Evolutionary conservation across 2,329 filamentous ascomycete genomes (phyloP).

Genomic region (Colletotrichum orchidophilum): DNA sequence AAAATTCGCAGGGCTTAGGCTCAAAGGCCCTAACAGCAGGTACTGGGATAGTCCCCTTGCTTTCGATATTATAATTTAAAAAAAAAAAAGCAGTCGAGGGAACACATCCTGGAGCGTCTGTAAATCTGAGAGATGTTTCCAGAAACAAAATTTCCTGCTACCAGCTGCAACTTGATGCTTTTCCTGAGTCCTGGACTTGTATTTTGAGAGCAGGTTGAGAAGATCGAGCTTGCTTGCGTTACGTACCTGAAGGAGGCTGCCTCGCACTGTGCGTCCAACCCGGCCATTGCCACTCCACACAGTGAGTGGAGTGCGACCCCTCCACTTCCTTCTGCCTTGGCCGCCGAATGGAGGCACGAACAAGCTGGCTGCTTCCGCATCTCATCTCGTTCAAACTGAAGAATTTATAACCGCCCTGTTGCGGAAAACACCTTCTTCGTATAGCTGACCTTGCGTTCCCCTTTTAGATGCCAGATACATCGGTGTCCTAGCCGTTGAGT

Average conservation of each 20-base stretch:
- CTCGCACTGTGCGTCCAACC: background rate
- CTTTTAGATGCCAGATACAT: background rate
- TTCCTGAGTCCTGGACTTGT: background rate
- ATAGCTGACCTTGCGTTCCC: background rate
- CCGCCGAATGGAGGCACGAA: background rate
- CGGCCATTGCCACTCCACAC: background rate
- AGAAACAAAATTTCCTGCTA: too few relatives aligned
- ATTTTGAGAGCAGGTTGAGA: background rate
- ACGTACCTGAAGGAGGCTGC: background rate
- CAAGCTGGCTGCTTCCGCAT: background rate
- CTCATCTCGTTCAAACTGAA: background rate
- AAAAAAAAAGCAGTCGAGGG: too few relatives aligned
- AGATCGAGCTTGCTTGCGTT: background rate
- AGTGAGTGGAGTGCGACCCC: background rate
- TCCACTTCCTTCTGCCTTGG: background rate
- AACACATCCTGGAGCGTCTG: too few relatives aligned
- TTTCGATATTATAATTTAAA: too few relatives aligned
- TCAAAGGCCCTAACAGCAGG: background rate
- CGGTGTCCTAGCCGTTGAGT: background rate
- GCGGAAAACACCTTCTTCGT: background rate
- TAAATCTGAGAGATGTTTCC: too few relatives aligned
- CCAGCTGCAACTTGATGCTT: too few relatives aligned
- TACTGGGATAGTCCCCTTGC: too few relatives aligned
- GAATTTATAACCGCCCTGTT: background rate
- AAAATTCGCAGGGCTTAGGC: background rate